phyloP scores from a whole-genome alignment of 805 yeast species.

The Kurtzmaniella fragi region DNA sequence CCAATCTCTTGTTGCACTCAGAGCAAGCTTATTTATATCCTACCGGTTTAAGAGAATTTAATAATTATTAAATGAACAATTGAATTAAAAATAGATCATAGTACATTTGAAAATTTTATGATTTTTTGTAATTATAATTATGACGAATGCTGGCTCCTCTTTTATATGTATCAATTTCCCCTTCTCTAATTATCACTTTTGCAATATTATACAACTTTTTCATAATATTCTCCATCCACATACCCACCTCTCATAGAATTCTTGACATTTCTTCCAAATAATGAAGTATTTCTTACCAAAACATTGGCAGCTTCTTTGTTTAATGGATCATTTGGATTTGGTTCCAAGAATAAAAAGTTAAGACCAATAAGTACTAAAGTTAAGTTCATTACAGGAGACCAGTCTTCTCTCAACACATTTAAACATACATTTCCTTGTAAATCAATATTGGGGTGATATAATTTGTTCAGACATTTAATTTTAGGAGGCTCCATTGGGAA shows the following conservation, averaged over 20 bases:
- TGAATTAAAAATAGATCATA: too few relatives aligned
- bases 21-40: too few relatives aligned
- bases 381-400: conserved; percentile 89
- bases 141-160: too few relatives aligned
- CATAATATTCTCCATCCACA: conserved; percentile 56
- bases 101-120: too few relatives aligned
- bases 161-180: not conserved
- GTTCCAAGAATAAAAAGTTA: conserved; percentile 80
- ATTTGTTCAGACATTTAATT: conserved; percentile 62
- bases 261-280: conserved; percentile 54
- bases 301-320: conserved; percentile 82
- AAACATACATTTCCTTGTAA: conserved; percentile 85
- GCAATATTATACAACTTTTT: conserved; percentile 41
- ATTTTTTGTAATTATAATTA: too few relatives aligned
- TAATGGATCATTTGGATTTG: conserved; percentile 88
- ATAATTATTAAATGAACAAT: too few relatives aligned
- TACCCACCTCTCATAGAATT: conserved; percentile 69
- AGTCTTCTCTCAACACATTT: conserved; percentile 87
- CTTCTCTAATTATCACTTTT: too few relatives aligned
- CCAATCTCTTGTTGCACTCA: too few relatives aligned
- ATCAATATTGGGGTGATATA: conserved; percentile 94
- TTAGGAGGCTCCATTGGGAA: conserved; percentile 94
- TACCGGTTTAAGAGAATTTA: too few relatives aligned
- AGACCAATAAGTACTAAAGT: conserved; percentile 81
- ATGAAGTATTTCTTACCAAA: conserved; percentile 28